Conservation (phyloP, 257 asterid genomes). For the Salvia hispanica region DNA sequence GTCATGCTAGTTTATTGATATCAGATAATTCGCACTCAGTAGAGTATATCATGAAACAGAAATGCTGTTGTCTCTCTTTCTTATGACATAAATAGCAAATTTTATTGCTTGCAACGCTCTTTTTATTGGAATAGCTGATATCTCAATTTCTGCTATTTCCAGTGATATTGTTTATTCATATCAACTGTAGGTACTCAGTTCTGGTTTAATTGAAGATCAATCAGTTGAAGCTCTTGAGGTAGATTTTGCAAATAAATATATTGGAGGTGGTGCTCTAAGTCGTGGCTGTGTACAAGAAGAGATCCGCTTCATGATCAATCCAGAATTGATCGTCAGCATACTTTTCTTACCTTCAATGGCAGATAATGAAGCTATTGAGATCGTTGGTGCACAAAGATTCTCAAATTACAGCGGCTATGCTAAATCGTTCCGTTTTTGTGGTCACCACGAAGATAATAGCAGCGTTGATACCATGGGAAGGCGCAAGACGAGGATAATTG, state of each 20-base stretch:
- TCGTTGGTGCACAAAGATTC: slow-evolving; percentile 89
- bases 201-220: slow-evolving; percentile 83
- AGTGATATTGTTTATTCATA: background rate
- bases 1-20: slow-evolving; percentile 12
- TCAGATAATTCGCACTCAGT: background rate
- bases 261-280: slow-evolving; percentile 93
- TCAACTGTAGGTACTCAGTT: slow-evolving; percentile 51
- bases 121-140: slow-evolving; percentile 6
- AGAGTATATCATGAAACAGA: slow-evolving; percentile 9
- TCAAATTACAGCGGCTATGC: slow-evolving; percentile 85
- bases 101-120: background rate
- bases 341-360: slow-evolving; percentile 82
- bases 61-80: background rate
- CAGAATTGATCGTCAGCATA: slow-evolving; percentile 74
- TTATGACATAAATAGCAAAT: background rate
- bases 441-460: slow-evolving; percentile 60
- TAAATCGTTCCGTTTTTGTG: slow-evolving; percentile 74
- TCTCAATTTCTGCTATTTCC: slow-evolving; percentile 8
- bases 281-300: slow-evolving; percentile 95
- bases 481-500: slow-evolving; percentile 74
- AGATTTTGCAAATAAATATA: slow-evolving; percentile 81
- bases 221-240: slow-evolving; percentile 71
- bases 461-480: slow-evolving; percentile 60
- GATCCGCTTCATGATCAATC: slow-evolving; percentile 93
- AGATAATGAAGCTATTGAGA: slow-evolving; percentile 86